Base-by-base conservation (phyloP, 1,139 yeast genomes). In the Zygosaccharomyces pseudobailii region DNA sequence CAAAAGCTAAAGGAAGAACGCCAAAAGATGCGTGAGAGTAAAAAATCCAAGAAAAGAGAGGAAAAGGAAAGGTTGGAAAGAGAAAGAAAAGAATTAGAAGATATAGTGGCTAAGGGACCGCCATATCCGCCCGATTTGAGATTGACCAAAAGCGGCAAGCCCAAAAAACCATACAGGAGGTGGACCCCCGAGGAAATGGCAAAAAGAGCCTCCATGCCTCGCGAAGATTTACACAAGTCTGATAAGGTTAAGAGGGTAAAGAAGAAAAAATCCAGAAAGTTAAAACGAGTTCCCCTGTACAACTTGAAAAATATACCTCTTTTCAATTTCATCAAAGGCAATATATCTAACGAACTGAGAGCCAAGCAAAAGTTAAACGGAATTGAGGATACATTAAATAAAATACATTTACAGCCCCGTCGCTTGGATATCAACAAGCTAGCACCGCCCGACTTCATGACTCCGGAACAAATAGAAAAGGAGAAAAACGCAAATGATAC, bases 81-180 rank as follows among this genome's bases (percentile, higher is more conserved):
- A 17, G 67, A 63, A 35, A 50, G 56, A 39, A 59, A 56, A 35
- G 65, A 62, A 48, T 50, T 64, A 7, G 61, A 57, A 40, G 61
- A 52, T 19, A 59, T 65, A 27, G 68, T 65, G 5, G 61, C 66
- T 2, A 57, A 48, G 24, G 69, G 69, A 2, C 67, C 69, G 5
- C 69, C 69, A 10, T 66, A 64, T 49, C 69, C 69, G n/a, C 46
- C 55, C 3, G 65, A 62, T 45, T 43, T 66, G 36, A 55, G 64
- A 37, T 43, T 66, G 19, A 65, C 67, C 1, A 63, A 62, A 47
- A 55, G 60, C 37, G 69, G 69, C n/a, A 55, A 52, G 35, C 69
- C 69, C 10, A 64, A 61, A 41, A 61, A 57, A 38, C 69, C 69
- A 1, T 62, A 60, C 39, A 58, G 68, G 47, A 55, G 66, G 47